Conservation (phyloP, 805 yeast species). For the Spathaspora gorwiae region DNA sequence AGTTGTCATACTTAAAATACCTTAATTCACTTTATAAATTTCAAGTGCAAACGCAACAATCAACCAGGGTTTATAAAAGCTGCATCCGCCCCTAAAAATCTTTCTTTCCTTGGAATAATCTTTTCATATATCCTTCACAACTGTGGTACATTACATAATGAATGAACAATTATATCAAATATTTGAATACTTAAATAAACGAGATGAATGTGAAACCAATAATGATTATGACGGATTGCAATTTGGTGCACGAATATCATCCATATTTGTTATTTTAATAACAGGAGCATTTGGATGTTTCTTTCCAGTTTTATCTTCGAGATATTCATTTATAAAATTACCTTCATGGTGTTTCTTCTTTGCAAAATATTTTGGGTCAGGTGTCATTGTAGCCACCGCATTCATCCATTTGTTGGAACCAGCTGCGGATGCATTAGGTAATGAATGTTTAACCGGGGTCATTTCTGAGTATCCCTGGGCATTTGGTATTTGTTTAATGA, state of each 20-base stretch:
- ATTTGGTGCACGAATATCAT: conserved; percentile 51
- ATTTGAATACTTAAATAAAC: conserved; percentile 36
- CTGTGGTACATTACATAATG: background rate
- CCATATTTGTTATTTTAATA: conserved; percentile 57
- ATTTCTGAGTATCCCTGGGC: conserved; percentile 53
- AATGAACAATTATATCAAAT: background rate
- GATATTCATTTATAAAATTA: conserved; percentile 51
- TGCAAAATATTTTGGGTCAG: conserved; percentile 77
- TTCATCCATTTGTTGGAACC: conserved; percentile 72
- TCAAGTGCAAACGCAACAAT: too few species aligned
- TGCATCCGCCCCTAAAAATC: too few species aligned
- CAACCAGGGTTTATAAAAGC: too few species aligned
- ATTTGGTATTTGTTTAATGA: conserved; percentile 48
- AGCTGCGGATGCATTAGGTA: conserved; percentile 53
- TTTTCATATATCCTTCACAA: too few species aligned
- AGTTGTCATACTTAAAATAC: too few species aligned
- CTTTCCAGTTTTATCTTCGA: conserved; percentile 60
- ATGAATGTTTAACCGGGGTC: conserved; percentile 60
- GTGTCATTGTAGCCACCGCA: conserved; percentile 79
- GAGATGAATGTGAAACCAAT: conserved; percentile 34
- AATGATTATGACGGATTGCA: conserved; percentile 43
- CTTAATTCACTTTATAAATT: too few species aligned
- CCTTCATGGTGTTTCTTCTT: conserved; percentile 63
- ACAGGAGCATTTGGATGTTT: conserved; percentile 53
- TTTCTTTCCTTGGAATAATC: too few species aligned